These are phyloP conservation scores for Aechmea fasciata DNA, from an alignment of 176 grass and related monocot genomes.

Conservation along the genomic window DNA sequence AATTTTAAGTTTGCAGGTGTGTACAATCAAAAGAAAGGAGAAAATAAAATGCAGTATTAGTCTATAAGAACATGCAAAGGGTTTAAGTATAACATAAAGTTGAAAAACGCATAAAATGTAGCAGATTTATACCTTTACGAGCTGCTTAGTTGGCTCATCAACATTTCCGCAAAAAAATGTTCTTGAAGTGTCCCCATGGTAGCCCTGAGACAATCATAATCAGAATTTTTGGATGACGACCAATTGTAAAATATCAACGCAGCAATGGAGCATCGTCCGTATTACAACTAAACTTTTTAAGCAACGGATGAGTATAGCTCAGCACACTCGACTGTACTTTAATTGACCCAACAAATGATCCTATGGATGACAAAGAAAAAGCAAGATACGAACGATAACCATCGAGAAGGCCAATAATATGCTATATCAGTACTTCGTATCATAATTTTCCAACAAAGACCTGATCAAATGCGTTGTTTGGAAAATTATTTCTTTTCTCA, in stretches of 20 bases:
- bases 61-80: no score
- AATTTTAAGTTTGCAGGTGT: no score
- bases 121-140: slow-evolving; percentile 61
- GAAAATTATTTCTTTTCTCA: no score
- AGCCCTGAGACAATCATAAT: slow-evolving; percentile 47
- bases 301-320: neutral
- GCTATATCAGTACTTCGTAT: neutral
- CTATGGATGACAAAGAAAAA: neutral
- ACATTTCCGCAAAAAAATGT: slow-evolving; percentile 96
- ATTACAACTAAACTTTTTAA: neutral
- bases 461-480: no score
- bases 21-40: no score
- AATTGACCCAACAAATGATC: neutral
- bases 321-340: neutral
- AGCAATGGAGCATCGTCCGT: neutral
- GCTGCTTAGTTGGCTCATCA: slow-evolving; percentile 66
- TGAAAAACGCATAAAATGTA: neutral
- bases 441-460: neutral
- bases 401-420: neutral
- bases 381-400: neutral
- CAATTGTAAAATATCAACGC: neutral
- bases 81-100: no score
- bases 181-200: slow-evolving; percentile 91
- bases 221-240: neutral
- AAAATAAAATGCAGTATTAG: no score